Evolutionary conservation across 2,329 filamentous ascomycete genomes (phyloP).

Genomic region (Calonectria fujianensis): DNA sequence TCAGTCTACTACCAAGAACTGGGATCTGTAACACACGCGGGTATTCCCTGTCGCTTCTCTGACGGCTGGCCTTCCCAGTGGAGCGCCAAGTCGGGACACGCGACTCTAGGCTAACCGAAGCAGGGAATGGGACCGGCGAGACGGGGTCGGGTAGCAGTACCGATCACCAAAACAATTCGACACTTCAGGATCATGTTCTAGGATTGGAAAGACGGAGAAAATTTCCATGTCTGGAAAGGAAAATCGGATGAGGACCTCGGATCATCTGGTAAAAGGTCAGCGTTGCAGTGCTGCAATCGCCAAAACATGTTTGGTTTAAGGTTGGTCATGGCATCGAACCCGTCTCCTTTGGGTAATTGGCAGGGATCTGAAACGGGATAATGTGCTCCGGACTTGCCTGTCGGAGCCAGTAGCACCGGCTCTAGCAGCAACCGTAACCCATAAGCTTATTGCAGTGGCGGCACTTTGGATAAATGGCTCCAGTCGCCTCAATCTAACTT

Average conservation of each 20-base stretch:
- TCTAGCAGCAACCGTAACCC: slow-evolving; percentile 1
- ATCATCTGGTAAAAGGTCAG: background rate
- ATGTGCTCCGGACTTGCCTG: slow-evolving; percentile 6
- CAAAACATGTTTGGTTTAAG: slow-evolving; percentile 19
- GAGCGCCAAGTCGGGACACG: background rate
- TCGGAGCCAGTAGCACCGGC: slow-evolving; percentile 8
- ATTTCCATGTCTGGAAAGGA: background rate
- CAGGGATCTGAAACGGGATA: slow-evolving; percentile 1
- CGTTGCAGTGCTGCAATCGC: background rate
- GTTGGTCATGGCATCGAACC: background rate
- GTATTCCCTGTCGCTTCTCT: slow-evolving; percentile 5
- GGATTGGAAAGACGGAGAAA: background rate
- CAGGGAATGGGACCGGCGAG: background rate
- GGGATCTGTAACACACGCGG: slow-evolving; percentile 13
- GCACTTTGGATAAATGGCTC: slow-evolving; percentile 4
- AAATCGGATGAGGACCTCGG: background rate
- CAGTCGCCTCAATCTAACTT: slow-evolving; percentile 7
- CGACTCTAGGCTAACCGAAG: background rate
- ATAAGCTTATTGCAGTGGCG: slow-evolving; percentile 18
- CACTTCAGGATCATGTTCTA: background rate
- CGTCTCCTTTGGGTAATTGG: background rate
- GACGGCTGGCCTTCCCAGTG: slow-evolving; percentile 3
- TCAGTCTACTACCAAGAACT: background rate
- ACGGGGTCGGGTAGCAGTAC: background rate
- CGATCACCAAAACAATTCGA: slow-evolving; percentile 1